A percentile compares a stretch with the other conserved stretches of the same genome.
Evolutionary conservation across 805 yeast genomes (phyloP).

Genomic region (Brettanomyces naardenensis): DNA sequence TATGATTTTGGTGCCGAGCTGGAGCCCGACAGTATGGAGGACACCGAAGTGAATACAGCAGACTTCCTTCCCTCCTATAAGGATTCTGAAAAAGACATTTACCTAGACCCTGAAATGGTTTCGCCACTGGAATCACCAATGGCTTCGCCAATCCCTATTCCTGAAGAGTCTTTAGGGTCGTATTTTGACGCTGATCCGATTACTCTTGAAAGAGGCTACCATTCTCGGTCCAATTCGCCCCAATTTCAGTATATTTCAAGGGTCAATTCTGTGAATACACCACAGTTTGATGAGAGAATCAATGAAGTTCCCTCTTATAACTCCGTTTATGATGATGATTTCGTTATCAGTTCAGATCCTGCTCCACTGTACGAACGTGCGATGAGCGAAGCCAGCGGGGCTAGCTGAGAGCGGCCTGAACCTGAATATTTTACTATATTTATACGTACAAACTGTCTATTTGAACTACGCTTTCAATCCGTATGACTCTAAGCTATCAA

Average conservation of each 20-base stretch:
- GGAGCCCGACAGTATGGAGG: slow-evolving; percentile 12
- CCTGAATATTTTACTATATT: too few relatives aligned
- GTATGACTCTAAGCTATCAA: too few relatives aligned
- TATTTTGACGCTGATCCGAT: slow-evolving; percentile 2
- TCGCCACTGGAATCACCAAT: slow-evolving; percentile 1
- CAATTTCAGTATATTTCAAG: slow-evolving; percentile 16
- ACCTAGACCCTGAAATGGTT: slow-evolving; percentile 11
- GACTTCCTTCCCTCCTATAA: slow-evolving; percentile 19
- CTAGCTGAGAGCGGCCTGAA: neutral
- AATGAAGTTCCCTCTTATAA: slow-evolving; percentile 21
- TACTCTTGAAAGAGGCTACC: neutral
- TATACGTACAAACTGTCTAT: too few relatives aligned
- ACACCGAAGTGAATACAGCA: slow-evolving; percentile 3
- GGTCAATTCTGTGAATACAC: slow-evolving; percentile 11
- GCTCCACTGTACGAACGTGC: slow-evolving; percentile 18
- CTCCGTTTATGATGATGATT: slow-evolving; percentile 23
- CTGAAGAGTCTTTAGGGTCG: neutral
- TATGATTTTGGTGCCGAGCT: slow-evolving; percentile 9
- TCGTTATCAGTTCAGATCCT: slow-evolving; percentile 14
- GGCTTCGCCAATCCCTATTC: neutral
- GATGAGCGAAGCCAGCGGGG: neutral
- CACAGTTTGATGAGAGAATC: slow-evolving; percentile 5
- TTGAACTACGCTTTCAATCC: too few relatives aligned
- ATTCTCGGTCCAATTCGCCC: neutral
- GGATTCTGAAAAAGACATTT: slow-evolving; percentile 14